These are phyloP conservation scores for Saccharomycopsis hybrid DNA, from an alignment of 1,139 yeast species.

Conservation along the genomic window DNA sequence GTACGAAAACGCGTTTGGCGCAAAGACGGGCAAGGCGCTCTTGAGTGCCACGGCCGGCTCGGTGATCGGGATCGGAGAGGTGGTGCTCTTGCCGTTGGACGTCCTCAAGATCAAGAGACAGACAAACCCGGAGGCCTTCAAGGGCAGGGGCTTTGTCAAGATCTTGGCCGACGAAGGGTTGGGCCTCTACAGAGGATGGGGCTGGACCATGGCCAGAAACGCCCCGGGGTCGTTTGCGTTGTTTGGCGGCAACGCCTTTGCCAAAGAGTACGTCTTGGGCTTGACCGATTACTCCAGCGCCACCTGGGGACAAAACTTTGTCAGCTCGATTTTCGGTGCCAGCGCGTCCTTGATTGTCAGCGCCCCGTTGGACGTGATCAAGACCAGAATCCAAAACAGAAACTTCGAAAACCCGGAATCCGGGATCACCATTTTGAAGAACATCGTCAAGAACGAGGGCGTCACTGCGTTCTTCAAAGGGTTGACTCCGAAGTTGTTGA, in stretches of 20 bases:
- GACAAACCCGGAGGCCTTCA: conserved; percentile 97
- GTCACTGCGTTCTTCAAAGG: conserved; percentile 93
- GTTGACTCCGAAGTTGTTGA: conserved; percentile 87
- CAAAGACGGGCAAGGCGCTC: conserved; percentile 93
- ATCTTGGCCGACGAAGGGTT: conserved; percentile 88
- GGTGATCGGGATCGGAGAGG: conserved; percentile 95
- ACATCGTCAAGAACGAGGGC: conserved; percentile 90
- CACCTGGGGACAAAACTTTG: conserved; percentile 91
- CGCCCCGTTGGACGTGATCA: conserved; percentile 97
- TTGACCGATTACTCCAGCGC: conserved; percentile 82
- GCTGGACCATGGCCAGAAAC: conserved; percentile 99
- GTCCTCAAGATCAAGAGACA: conserved; percentile 97
- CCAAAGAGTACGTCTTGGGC: conserved; percentile 90
- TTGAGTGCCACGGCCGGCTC: conserved; percentile 98
- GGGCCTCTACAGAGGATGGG: conserved; percentile 96
- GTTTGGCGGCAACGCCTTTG: conserved; percentile 98
- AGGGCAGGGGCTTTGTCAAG: conserved; percentile 91
- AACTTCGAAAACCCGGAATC: conserved; percentile 94
- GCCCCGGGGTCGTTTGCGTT: conserved; percentile 98
- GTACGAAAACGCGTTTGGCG: conserved; percentile 76
- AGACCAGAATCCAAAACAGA: conserved; percentile 96
- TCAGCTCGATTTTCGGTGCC: conserved; percentile 97
- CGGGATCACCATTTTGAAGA: conserved; percentile 86
- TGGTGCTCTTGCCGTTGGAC: conserved; percentile 89
- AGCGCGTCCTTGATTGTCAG: conserved; percentile 93